Conservation (phyloP, 805 yeast species). For the Teunomyces stri region DNA sequence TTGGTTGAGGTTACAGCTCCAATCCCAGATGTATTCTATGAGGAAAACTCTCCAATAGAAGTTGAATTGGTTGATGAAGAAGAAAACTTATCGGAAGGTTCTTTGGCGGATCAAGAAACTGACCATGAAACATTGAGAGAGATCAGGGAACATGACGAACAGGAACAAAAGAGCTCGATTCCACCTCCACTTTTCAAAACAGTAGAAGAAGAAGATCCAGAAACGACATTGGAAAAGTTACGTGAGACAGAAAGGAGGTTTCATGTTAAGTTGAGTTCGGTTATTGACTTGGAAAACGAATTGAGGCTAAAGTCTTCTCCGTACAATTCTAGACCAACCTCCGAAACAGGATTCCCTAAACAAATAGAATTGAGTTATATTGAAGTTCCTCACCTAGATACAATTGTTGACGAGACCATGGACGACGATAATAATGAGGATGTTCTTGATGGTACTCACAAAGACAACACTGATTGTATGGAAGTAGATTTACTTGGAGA, state of each 20-base stretch:
- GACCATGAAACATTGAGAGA: slow-evolving; percentile 8
- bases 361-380: slow-evolving; percentile 11
- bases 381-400: slow-evolving; percentile 4
- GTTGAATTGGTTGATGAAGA: slow-evolving; percentile 11
- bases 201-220: slow-evolving; percentile 24
- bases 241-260: slow-evolving; percentile 23
- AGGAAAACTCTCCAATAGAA: slow-evolving; percentile 12
- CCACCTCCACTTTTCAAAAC: slow-evolving; percentile 26
- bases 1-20: slow-evolving; percentile 8
- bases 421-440: neutral
- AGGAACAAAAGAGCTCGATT: slow-evolving; percentile 11
- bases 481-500: neutral
- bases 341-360: slow-evolving; percentile 10
- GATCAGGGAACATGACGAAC: slow-evolving; percentile 4
- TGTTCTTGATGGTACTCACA: neutral
- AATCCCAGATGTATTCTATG: slow-evolving; percentile 13
- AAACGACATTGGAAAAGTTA: slow-evolving; percentile 18
- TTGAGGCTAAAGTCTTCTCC: slow-evolving; percentile 6
- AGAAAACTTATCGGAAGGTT: slow-evolving; percentile 17
- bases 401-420: neutral
- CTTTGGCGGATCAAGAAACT: slow-evolving; percentile 17
- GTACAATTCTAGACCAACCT: neutral
- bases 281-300: slow-evolving; percentile 19
- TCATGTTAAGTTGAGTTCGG: slow-evolving; percentile 20
- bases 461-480: neutral